These are phyloP conservation scores for Pichia phayaonensis DNA, from an alignment of 805 yeast genomes.

Conservation along the genomic window DNA sequence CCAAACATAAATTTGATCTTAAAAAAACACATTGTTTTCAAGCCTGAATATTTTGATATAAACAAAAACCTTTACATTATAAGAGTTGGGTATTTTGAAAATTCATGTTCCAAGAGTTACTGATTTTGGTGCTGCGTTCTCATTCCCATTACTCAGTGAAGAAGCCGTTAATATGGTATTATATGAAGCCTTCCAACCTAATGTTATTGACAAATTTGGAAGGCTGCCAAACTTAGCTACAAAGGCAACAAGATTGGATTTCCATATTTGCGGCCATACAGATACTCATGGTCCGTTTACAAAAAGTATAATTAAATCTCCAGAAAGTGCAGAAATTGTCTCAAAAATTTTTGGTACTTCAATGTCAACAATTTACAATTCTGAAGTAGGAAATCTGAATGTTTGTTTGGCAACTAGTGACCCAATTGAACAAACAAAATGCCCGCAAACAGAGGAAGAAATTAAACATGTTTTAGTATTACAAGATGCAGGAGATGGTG, in stretches of 20 bases:
- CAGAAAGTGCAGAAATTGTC: constrained; percentile 40
- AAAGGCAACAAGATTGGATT: constrained; percentile 32
- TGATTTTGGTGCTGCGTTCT: constrained; percentile 41
- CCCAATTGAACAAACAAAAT: constrained; percentile 5
- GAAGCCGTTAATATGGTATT: constrained; percentile 53
- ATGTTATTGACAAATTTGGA: constrained; percentile 35
- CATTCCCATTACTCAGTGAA: constrained; percentile 50
- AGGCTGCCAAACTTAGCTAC: constrained; percentile 31
- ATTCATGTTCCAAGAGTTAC: constrained; percentile 29
- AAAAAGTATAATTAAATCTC: constrained; percentile 44
- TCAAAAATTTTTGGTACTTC: constrained; percentile 44
- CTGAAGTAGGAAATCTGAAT: constrained; percentile 46
- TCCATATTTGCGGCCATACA: constrained; percentile 43
- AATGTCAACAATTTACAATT: constrained; percentile 39
- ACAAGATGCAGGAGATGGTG: constrained; percentile 22
- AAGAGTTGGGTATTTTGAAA: constrained; percentile 31
- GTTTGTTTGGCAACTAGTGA: constrained; percentile 32
- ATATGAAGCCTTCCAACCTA: constrained; percentile 41
- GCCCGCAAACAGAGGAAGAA: constrained; percentile 13
- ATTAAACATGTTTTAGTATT: not conserved
- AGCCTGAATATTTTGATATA: constrained; percentile 30
- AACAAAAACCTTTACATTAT: constrained; percentile 32
- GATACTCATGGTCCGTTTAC: constrained; percentile 36
- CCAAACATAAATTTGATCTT: constrained; percentile 32
- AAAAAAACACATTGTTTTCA: constrained; percentile 30